These are phyloP conservation scores for Podaxis pistillaris DNA, from an alignment of 768 basidiomycete species.

Conservation along the genomic window DNA sequence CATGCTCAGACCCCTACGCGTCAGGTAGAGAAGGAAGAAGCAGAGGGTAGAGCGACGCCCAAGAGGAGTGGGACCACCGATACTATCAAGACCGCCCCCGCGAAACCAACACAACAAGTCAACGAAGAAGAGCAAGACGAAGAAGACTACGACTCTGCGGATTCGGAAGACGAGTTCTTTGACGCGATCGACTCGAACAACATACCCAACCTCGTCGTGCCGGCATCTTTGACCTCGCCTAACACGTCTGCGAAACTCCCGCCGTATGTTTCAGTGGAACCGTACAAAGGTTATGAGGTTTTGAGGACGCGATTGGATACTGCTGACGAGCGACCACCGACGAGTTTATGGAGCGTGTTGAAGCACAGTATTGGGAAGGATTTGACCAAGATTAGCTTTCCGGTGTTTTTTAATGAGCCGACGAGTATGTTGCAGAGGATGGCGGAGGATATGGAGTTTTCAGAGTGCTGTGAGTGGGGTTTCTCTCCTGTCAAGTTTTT, in stretches of 20 bases:
- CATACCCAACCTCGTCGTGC: constrained; percentile 73
- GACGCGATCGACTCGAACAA: constrained; percentile 89
- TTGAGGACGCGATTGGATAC: constrained; percentile 57
- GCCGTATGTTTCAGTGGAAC: constrained; percentile 25
- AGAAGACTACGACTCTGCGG: constrained; percentile 53
- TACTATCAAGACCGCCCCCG: constrained; percentile 11
- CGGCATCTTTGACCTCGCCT: constrained; percentile 56
- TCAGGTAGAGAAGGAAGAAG: neutral
- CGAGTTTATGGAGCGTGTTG: constrained; percentile 92
- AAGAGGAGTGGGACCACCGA: constrained; percentile 5
- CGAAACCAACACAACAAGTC: constrained; percentile 7
- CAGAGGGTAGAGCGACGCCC: neutral
- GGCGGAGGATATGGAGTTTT: constrained; percentile 99
- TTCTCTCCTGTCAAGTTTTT: constrained; percentile 5
- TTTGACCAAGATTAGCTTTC: constrained; percentile 92
- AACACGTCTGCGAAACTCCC: constrained; percentile 21
- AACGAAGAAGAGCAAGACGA: constrained; percentile 14
- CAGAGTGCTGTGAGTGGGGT: constrained; percentile 72
- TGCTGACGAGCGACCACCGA: constrained; percentile 77
- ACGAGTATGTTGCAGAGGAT: constrained; percentile 97
- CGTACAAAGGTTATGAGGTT: constrained; percentile 69
- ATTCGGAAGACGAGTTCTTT: constrained; percentile 90
- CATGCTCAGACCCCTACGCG: neutral
- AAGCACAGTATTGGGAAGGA: constrained; percentile 97
- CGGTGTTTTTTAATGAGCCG: constrained; percentile 91